Base-by-base conservation (phyloP, 768 basidiomycete genomes). In the Tulasnella sp. region DNA sequence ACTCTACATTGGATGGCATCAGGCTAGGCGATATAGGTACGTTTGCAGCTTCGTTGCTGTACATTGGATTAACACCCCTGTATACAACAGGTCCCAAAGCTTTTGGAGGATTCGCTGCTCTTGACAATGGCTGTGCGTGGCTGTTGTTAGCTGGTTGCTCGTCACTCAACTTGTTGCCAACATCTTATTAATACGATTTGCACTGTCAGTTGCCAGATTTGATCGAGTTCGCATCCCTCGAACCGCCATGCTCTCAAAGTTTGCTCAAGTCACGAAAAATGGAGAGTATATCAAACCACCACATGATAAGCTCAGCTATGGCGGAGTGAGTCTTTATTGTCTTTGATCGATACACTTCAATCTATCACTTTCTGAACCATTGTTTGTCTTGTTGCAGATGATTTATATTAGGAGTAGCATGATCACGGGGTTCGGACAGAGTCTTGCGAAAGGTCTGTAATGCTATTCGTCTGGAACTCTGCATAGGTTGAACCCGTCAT, bases 271-370 rank as follows among this genome's bases (percentile, higher is more conserved):
- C 43, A 83, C 84, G 0, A 72, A 80, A 29, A 81, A 80, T 0
- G 84, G 85, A 2, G 68, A 71, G 61, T 90, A 89, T 65, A 65
- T 82, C 24, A 74, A 77, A 63, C 85, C 86, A 17, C 80, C 80
- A 30, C 86, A 88, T 65, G 76, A 82, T 1, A 89, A 87, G 67
- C 71, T 88, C 24, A 84, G 83, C 63, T 88, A 86, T 62, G 83
- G 83, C 53, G 85, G 86, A 2, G 85, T 86, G 67, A 38, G 34
- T 15, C 34, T 66, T 81, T 19, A 30, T 9, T 8, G 19, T 30
- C 51, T 77, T 2, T 44, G 27, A 19, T 17, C 15, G 34, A 38
- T 7, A 38, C 34, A 7, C 34, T 7, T 15, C 34, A 38, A 7
- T 19, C 23, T 24, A 17, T 29, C 38, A 30, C 3, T 23, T 17